Evolutionary conservation across 2,329 filamentous ascomycete genomes (phyloP).

Genomic region (Chrysoporthe puriensis): DNA sequence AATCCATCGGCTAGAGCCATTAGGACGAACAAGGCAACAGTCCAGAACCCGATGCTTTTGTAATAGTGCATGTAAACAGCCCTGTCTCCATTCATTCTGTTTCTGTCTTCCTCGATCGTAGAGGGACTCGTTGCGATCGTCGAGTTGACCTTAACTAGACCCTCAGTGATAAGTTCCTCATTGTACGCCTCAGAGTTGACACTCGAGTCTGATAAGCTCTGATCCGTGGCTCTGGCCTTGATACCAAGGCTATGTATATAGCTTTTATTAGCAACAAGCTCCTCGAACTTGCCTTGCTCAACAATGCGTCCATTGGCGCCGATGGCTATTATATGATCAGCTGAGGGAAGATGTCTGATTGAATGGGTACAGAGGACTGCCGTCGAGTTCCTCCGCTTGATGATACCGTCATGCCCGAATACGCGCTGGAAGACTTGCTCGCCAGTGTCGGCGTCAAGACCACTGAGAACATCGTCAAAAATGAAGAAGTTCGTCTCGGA

Average conservation of each 20-base stretch:
- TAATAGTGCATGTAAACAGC: slow-evolving; percentile 44
- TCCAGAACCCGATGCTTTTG: slow-evolving; percentile 32
- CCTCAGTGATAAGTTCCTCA: slow-evolving; percentile 27
- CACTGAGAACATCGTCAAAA: slow-evolving; percentile 46
- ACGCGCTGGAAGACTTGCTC: slow-evolving; percentile 44
- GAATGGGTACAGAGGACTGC: slow-evolving; percentile 45
- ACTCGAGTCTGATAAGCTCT: neutral
- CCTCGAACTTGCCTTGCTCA: slow-evolving; percentile 48
- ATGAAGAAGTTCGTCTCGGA: slow-evolving; percentile 36
- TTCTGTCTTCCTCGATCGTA: neutral
- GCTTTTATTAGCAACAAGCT: slow-evolving; percentile 42
- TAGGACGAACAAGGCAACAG: slow-evolving; percentile 30
- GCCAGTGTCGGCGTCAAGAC: slow-evolving; percentile 46
- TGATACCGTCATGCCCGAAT: slow-evolving; percentile 42
- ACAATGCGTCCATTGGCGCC: slow-evolving; percentile 43
- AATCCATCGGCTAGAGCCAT: slow-evolving; percentile 36
- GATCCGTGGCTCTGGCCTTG: neutral
- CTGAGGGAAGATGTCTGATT: slow-evolving; percentile 43
- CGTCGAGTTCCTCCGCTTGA: slow-evolving; percentile 32
- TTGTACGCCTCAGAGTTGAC: neutral
- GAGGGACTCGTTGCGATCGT: neutral
- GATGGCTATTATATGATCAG: slow-evolving; percentile 53
- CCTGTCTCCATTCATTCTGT: slow-evolving; percentile 17
- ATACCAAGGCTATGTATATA: slow-evolving; percentile 46
- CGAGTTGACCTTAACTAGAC: neutral